Evolutionary conservation across 2,329 filamentous ascomycete species (phyloP), one percentile per base, ranked within the genome.

Genomic region (Plenodomus biglobosus): DNA sequence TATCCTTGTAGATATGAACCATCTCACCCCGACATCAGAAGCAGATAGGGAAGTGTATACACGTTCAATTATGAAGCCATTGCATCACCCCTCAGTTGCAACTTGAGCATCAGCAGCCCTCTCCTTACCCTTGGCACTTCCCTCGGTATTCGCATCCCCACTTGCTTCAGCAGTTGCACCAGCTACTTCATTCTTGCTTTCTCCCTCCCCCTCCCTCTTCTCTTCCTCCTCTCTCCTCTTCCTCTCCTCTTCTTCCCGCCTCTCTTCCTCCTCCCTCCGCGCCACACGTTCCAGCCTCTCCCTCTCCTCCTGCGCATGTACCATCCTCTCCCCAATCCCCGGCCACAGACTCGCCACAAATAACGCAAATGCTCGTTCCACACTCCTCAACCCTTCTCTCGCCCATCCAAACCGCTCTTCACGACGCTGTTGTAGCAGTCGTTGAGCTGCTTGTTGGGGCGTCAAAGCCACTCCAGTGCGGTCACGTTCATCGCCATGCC

Each of bases 331-430:
- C 0, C 83, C 83, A 20, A 86, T 75, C 0, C 83, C 83, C 1
- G 83, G 83, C 62, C 83, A 79, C 41, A 86, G 62, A 65, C 80
- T 84, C 0, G 82, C 83, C 27, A 86, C 64, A 50, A 86, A 83
- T n/a, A 86, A 71, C n/a, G 81, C 80, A 35, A 82, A 60, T 1
- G 79, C 79, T 32, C 83, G 74, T 63, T 85, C 83, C 0, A 75
- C 65, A 1, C 76, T 73, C 37, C 79, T 69, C 16, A 82, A 43
- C 3, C 43, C 55, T 11, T 70, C 65, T 7, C 69, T 45, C 1
- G 66, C 22, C 69, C 68, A 72, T 0, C 58, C 61, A 36, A 62
- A 49, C 6, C 57, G 52, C 35, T 66, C 52, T 7, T 66, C 54
- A 8, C 59, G 61, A 58, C 66, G 61, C 48, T 75, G 68, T 18